phyloP scores from a whole-genome alignment of 345 rosid genomes.

The Salix purpurea region DNA sequence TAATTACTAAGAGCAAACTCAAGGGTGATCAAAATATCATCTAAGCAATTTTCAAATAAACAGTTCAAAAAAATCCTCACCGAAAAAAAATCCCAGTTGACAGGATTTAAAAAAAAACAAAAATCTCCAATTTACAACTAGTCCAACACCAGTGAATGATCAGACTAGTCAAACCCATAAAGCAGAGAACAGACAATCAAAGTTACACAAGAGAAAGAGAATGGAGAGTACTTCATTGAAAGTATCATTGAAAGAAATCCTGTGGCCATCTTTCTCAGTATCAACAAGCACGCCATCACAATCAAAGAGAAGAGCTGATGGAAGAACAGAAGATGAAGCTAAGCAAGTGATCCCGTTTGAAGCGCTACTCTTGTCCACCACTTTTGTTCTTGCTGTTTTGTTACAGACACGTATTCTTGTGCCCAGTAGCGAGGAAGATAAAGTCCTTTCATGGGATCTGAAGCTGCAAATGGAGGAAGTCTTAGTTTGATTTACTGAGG shows the following conservation, averaged over 20 bases:
- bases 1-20: too few relatives aligned
- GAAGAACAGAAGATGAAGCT: conserved; percentile 49
- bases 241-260: conserved; percentile 92
- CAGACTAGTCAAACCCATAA: neutral
- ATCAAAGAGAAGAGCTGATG: conserved; percentile 77
- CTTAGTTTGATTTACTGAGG: conserved; percentile 10
- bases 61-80: neutral
- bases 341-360: conserved; percentile 39
- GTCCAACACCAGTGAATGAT: neutral
- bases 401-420: conserved; percentile 6
- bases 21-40: too few relatives aligned
- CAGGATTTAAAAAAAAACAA: too few relatives aligned
- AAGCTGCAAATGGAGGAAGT: conserved; percentile 16
- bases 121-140: neutral
- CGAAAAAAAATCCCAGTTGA: too few relatives aligned
- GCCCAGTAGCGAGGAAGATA: conserved; percentile 21
- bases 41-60: neutral
- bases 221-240: conserved; percentile 53
- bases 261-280: conserved; percentile 91
- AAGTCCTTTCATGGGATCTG: conserved; percentile 16
- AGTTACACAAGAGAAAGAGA: neutral
- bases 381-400: conserved; percentile 11
- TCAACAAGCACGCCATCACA: conserved; percentile 98
- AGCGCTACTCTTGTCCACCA: conserved; percentile 19
- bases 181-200: neutral